phyloP scores from a whole-genome alignment of 2,329 filamentous ascomycete genomes.

The Colletotrichum higginsianum region DNA sequence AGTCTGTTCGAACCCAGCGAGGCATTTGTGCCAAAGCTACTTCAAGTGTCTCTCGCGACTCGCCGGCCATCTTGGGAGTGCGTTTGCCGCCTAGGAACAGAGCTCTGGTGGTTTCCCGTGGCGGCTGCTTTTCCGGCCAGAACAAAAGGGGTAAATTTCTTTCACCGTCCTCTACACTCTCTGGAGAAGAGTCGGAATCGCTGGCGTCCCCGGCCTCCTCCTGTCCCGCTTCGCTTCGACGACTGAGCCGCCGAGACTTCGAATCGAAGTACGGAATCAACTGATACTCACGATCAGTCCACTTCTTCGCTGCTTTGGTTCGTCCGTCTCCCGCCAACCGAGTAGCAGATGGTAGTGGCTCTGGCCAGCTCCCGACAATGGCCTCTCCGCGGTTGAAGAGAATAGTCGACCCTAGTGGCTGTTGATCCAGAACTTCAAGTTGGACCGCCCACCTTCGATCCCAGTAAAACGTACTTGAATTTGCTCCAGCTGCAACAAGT shows the following conservation, averaged over 20 bases:
- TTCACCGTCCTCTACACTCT: neutral
- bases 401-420: neutral
- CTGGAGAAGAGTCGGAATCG: neutral
- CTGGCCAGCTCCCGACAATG: neutral
- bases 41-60: neutral
- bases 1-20: neutral
- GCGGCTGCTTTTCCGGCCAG: neutral
- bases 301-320: too few species aligned
- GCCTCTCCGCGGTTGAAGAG: neutral
- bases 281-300: too few species aligned
- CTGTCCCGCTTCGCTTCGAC: neutral
- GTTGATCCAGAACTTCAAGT: neutral
- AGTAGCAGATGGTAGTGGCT: neutral
- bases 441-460: neutral
- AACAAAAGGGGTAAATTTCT: neutral
- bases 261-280: too few species aligned
- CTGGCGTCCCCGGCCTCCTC: neutral
- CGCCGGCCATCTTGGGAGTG: neutral
- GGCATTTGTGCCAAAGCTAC: neutral
- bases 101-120: neutral
- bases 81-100: neutral
- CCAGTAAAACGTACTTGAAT: neutral
- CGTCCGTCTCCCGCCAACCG: neutral
- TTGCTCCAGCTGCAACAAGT: neutral
- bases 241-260: too few species aligned